A percentile compares a stretch with the other conserved stretches of the same genome.
phyloP scores from a whole-genome alignment of 768 basidiomycete genomes.

The Leucogyrophana mollusca region DNA sequence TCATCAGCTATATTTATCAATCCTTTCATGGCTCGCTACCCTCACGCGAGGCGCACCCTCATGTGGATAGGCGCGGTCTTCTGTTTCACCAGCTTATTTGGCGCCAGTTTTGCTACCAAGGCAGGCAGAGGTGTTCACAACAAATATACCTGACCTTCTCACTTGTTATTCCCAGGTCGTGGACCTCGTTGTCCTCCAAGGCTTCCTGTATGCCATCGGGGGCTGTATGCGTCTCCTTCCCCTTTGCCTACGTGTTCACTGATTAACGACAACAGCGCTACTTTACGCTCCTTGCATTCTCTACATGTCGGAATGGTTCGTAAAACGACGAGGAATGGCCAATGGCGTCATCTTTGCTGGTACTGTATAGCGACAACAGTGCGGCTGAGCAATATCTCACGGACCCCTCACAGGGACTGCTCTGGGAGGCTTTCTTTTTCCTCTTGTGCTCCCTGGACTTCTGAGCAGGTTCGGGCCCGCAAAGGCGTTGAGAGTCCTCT shows the following conservation, averaged over 20 bases:
- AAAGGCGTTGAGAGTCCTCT: slow-evolving; percentile 23
- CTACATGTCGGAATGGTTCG: slow-evolving; percentile 33
- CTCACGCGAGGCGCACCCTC: slow-evolving; percentile 13
- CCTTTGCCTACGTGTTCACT: slow-evolving; percentile 1
- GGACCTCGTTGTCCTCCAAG: slow-evolving; percentile 24
- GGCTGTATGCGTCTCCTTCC: slow-evolving; percentile 14
- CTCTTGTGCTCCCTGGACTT: slow-evolving; percentile 24
- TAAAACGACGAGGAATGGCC: slow-evolving; percentile 27
- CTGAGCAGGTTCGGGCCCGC: slow-evolving; percentile 19
- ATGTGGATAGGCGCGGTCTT: slow-evolving; percentile 24
- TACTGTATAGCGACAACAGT: background rate
- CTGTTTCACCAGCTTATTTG: slow-evolving; percentile 21
- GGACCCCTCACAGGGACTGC: slow-evolving; percentile 17
- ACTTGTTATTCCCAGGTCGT: slow-evolving; percentile 15
- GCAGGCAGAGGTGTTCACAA: slow-evolving; percentile 2
- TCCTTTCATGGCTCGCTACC: slow-evolving; percentile 21
- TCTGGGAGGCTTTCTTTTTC: slow-evolving; percentile 26
- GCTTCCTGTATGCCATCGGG: slow-evolving; percentile 30
- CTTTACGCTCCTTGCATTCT: slow-evolving; percentile 26
- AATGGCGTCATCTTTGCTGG: slow-evolving; percentile 31
- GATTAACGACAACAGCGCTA: slow-evolving; percentile 14
- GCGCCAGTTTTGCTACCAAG: slow-evolving; percentile 23
- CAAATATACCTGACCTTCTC: background rate
- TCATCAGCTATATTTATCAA: slow-evolving; percentile 12
- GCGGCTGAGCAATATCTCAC: background rate